Base-by-base conservation (phyloP, 495 filamentous ascomycete species). In the Letharia columbiana region DNA sequence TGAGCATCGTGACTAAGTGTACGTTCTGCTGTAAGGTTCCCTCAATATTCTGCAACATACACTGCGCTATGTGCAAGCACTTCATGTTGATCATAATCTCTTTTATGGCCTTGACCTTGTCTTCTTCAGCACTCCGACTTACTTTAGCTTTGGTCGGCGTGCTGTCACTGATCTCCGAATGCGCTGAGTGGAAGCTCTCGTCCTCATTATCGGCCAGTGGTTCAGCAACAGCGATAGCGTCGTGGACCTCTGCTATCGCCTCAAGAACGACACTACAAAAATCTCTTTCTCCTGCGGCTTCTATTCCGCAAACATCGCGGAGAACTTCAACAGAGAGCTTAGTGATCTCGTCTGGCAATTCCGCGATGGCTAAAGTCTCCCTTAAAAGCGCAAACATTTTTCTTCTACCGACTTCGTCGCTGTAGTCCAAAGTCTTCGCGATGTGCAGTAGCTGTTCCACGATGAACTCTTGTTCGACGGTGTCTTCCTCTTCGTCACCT, bases 81-180 rank as follows among this genome's bases (percentile, higher is more conserved):
- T 98, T 97, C 86, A 96, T 91, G 78, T 98, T 97, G 71, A 98
- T 88, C 80, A 96, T 86, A 73, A 98, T 92, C 74, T 96, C 91
- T 64, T 83, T 83, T 65, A 97, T 82, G 4, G 91, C 87, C 76
- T 92, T 96, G 17, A 84, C 83, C 73, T 91, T 88, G 11, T 87
- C 87, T 61, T 89, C 87, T 70, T 91, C 90, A 70, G 88, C 88
- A 59, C 78, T 77, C 68, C 79, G 74, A n/a, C 71, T 20, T 63
- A 45, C 33, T 41, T 52, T 47, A 37, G 73, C 71, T 73, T 79
- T 85, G 13, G 77, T 82, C 23, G 80, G 80, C 39, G 80, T 84
- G 70, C 86, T 86, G 69, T 84, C 83, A 71, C 85, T 91, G 62
- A 93, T 82, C 71, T 95, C 64, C 18, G 92, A 96, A 62, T 81